Percentiles rank a stretch among this genome's conserved stretches.
Evolutionary conservation across 768 basidiomycete genomes (phyloP).

Genomic region (Tremella mesenterica): DNA sequence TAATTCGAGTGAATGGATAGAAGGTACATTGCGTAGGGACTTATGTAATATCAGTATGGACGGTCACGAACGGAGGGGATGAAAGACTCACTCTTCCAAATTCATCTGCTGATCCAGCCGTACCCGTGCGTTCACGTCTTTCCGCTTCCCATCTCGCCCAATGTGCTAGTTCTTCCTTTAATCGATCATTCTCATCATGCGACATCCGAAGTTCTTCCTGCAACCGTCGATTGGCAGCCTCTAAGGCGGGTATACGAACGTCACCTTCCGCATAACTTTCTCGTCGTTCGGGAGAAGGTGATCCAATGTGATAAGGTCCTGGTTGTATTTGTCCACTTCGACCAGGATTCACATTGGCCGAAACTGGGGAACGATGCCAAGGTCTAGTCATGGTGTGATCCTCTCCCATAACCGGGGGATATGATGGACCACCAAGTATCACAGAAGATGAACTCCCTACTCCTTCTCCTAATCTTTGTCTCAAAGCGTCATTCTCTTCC

Average conservation of each 20-base stretch:
- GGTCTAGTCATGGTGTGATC: not conserved
- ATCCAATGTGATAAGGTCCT: too few species aligned
- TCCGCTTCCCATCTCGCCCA: not conserved
- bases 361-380: not conserved
- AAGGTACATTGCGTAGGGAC: too few species aligned
- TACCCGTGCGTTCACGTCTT: not conserved
- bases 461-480: conserved; percentile 16
- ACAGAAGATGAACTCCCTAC: not conserved
- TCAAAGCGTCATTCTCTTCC: conserved; percentile 26
- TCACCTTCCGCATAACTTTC: conserved; percentile 10
- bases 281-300: conserved; percentile 9
- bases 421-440: not conserved
- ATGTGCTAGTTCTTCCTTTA: conserved; percentile 12
- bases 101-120: not conserved
- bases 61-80: too few species aligned
- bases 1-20: too few species aligned
- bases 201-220: conserved; percentile 20
- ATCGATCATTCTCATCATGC: conserved; percentile 18
- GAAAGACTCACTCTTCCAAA: not conserved
- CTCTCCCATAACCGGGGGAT: conserved; percentile 3
- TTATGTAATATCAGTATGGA: too few species aligned
- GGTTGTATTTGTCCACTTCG: not conserved
- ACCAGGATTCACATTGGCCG: not conserved
- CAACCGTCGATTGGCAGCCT: conserved; percentile 21
- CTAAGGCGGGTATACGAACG: conserved; percentile 18